Conservation (phyloP, 2,329 filamentous ascomycete species). For the Sporothrix mexicana region DNA sequence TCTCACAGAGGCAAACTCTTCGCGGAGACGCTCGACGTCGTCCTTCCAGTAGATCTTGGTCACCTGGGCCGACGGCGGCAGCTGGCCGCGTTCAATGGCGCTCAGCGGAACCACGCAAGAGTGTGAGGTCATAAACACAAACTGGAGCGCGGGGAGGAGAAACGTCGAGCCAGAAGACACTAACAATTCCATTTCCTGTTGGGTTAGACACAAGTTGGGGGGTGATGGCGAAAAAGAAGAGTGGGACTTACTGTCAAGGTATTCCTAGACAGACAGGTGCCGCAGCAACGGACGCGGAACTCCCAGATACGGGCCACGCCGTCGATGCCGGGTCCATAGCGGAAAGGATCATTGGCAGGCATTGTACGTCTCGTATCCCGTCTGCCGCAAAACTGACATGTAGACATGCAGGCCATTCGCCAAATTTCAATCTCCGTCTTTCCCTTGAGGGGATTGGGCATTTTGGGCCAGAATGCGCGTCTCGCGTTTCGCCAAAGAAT, state of each 20-base stretch:
- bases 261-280: slow-evolving; percentile 64
- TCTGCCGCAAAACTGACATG: slow-evolving; percentile 72
- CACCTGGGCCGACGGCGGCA: slow-evolving; percentile 56
- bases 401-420: slow-evolving; percentile 65
- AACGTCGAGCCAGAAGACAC: slow-evolving; percentile 64
- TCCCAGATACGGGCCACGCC: slow-evolving; percentile 72
- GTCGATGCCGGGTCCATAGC: slow-evolving; percentile 65
- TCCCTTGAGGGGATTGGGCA: slow-evolving; percentile 70
- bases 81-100: slow-evolving; percentile 57
- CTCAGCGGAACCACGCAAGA: slow-evolving; percentile 64
- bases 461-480: slow-evolving; percentile 66
- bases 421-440: slow-evolving; percentile 78
- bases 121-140: slow-evolving; percentile 67
- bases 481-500: slow-evolving; percentile 74
- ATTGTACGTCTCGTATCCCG: slow-evolving; percentile 38
- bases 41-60: slow-evolving; percentile 69
- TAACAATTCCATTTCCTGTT: slow-evolving; percentile 73
- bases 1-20: slow-evolving; percentile 68
- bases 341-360: slow-evolving; percentile 54
- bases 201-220: neutral
- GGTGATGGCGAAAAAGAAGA: neutral
- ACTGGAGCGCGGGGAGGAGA: slow-evolving; percentile 71
- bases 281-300: slow-evolving; percentile 71
- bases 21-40: slow-evolving; percentile 66
- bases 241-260: slow-evolving; percentile 66